A percentile compares a stretch with the other conserved stretches of the same genome.
phyloP scores from a whole-genome alignment of 2,329 filamentous ascomycete species.

The Epichloe aotearoae region DNA sequence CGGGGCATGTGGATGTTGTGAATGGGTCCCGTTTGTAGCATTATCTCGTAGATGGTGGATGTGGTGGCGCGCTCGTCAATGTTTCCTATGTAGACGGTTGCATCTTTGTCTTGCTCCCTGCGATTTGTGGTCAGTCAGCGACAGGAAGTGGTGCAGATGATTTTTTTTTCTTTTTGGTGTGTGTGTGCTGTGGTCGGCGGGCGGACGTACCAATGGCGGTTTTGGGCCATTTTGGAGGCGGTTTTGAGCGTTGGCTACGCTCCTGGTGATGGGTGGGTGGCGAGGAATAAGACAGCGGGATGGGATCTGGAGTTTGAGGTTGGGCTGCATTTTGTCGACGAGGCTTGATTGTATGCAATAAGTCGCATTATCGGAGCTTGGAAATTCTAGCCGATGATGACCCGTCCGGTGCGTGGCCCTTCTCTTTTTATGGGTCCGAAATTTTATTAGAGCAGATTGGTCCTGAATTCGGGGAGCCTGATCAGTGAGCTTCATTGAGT shows the following conservation, averaged over 20 bases:
- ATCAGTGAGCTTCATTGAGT: neutral
- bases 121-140: neutral
- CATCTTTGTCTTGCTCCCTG: slow-evolving; percentile 96
- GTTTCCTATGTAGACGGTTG: slow-evolving; percentile 95
- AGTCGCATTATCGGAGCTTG: neutral
- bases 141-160: neutral
- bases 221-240: slow-evolving; percentile 46
- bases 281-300: neutral
- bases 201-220: slow-evolving; percentile 54
- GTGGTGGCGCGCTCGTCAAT: slow-evolving; percentile 93
- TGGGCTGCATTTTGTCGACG: neutral
- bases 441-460: neutral
- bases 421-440: slow-evolving; percentile 1
- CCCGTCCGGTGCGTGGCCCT: slow-evolving; percentile 8
- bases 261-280: no score
- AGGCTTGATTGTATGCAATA: neutral
- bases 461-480: neutral
- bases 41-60: slow-evolving; percentile 88
- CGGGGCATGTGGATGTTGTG: slow-evolving; percentile 97
- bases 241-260: neutral
- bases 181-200: neutral
- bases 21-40: slow-evolving; percentile 94
- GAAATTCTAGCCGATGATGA: slow-evolving; percentile 17
- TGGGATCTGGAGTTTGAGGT: neutral
- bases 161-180: neutral